Percentiles rank a stretch among this genome's conserved stretches.
phyloP scores from a whole-genome alignment of 2,329 filamentous ascomycete genomes.

The Trichoderma breve region DNA sequence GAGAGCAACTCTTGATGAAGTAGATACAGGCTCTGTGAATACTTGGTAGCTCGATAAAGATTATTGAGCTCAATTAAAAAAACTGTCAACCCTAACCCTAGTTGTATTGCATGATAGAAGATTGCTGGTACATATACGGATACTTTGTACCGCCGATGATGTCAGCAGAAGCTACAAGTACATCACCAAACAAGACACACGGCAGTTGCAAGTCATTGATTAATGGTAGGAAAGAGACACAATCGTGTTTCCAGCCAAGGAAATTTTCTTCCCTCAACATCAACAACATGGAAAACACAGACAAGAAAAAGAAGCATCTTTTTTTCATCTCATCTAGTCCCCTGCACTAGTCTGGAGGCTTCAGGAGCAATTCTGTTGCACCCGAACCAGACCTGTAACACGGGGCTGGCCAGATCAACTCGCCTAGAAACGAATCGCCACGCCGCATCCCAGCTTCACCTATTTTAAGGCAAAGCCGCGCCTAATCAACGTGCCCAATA shows the following conservation, averaged over 20 bases:
- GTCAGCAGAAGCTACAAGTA: background rate
- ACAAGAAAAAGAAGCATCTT: background rate
- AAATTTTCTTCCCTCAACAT: background rate
- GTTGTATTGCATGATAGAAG: background rate
- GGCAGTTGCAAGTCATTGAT: background rate
- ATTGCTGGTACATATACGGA: background rate
- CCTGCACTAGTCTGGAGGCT: background rate
- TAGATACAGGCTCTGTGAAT: background rate
- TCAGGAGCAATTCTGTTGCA: background rate
- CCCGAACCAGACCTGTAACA: background rate
- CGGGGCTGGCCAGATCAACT: background rate
- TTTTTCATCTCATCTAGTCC: background rate
- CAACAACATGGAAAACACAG: background rate
- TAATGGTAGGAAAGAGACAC: background rate
- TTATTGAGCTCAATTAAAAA: background rate
- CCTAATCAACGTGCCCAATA: background rate
- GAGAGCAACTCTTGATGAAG: background rate
- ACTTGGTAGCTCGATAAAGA: background rate
- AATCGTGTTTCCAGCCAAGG: background rate
- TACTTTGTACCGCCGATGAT: background rate
- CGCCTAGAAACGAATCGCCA: background rate
- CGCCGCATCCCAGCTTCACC: background rate
- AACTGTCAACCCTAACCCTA: background rate
- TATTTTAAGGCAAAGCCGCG: background rate
- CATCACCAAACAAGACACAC: background rate